A percentile compares a stretch with the other conserved stretches of the same genome.
Conservation (phyloP, 2,329 filamentous ascomycete species). For the Trichoderma simmonsii region DNA sequence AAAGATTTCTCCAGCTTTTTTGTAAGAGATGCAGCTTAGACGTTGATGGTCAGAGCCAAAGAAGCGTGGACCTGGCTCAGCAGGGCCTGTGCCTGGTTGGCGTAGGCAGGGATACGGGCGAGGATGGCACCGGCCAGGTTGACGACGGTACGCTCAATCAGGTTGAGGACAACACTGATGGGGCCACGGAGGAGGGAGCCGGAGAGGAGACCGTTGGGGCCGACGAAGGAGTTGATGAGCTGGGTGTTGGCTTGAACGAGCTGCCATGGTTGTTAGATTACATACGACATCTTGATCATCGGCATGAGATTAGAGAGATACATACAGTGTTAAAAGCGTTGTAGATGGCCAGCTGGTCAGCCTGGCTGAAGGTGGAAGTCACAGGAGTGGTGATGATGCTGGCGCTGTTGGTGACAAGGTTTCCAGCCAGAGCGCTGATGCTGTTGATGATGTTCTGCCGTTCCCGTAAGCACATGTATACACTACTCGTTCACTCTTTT, state of each 20-base stretch:
- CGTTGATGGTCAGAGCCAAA: not conserved
- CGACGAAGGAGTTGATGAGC: constrained; percentile 24
- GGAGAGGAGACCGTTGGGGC: constrained; percentile 17
- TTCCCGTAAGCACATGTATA: not conserved
- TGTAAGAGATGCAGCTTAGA: not conserved
- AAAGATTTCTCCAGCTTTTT: not conserved
- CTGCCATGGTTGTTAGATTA: constrained; percentile 9
- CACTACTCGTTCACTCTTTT: too few species aligned
- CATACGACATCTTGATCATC: not conserved
- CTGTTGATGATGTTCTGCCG: not conserved
- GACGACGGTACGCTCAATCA: constrained; percentile 23
- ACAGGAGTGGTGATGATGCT: not conserved
- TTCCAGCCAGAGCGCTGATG: not conserved
- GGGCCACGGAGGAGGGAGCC: constrained; percentile 18
- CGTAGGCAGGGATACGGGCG: constrained; percentile 21
- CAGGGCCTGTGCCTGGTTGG: constrained; percentile 4
- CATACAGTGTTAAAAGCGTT: constrained; percentile 20
- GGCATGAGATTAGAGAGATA: not conserved
- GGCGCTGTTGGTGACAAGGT: not conserved
- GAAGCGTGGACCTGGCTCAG: not conserved
- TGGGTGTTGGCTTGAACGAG: constrained; percentile 22
- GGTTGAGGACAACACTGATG: constrained; percentile 21
- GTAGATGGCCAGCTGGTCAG: constrained; percentile 22
- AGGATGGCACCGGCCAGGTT: constrained; percentile 22
- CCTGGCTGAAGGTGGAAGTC: not conserved